phyloP scores from a whole-genome alignment of 371 early-diverging fungal genomes.

The Fennellomyces sp. region DNA sequence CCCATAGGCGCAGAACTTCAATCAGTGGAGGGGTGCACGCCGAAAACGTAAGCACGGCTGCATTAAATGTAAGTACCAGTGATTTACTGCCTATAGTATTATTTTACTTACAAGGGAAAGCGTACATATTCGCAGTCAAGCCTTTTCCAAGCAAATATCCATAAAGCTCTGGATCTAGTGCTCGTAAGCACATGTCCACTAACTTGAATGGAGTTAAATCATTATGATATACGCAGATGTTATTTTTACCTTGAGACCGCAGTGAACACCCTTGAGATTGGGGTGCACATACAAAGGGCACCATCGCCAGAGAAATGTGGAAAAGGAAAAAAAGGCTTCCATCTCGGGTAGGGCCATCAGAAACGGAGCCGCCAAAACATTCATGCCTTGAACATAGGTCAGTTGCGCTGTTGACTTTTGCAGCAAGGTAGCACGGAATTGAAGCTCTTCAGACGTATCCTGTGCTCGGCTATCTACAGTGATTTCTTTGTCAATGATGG shows the following conservation, averaged over 20 bases:
- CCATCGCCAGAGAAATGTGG: slow-evolving; percentile 78
- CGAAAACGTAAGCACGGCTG: slow-evolving; percentile 91
- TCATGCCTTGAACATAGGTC: slow-evolving; percentile 96
- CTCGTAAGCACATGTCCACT: slow-evolving; percentile 77
- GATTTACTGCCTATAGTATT: not conserved
- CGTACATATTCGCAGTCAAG: slow-evolving; percentile 80
- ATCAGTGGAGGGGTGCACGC: slow-evolving; percentile 89
- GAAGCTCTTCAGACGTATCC: slow-evolving; percentile 21
- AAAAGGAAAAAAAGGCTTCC: slow-evolving; percentile 88
- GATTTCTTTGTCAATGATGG: too few relatives aligned
- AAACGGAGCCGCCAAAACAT: slow-evolving; percentile 92
- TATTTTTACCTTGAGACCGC: slow-evolving; percentile 75
- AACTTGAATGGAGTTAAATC: too few relatives aligned
- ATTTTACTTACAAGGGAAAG: slow-evolving; percentile 79
- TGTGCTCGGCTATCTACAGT: slow-evolving; percentile 11
- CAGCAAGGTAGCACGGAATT: slow-evolving; percentile 9
- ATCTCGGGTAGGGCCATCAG: slow-evolving; percentile 90
- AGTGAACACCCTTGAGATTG: slow-evolving; percentile 88
- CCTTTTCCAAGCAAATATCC: slow-evolving; percentile 73
- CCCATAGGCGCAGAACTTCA: slow-evolving; percentile 89
- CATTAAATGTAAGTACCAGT: not conserved
- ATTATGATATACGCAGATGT: too few relatives aligned
- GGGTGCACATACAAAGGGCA: slow-evolving; percentile 95
- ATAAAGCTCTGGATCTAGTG: slow-evolving; percentile 78
- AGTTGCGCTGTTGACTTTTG: slow-evolving; percentile 35